Percentiles rank a stretch among this genome's conserved stretches.
phyloP scores from a whole-genome alignment of 2,329 filamentous ascomycete species.

The Curvularia lunata region DNA sequence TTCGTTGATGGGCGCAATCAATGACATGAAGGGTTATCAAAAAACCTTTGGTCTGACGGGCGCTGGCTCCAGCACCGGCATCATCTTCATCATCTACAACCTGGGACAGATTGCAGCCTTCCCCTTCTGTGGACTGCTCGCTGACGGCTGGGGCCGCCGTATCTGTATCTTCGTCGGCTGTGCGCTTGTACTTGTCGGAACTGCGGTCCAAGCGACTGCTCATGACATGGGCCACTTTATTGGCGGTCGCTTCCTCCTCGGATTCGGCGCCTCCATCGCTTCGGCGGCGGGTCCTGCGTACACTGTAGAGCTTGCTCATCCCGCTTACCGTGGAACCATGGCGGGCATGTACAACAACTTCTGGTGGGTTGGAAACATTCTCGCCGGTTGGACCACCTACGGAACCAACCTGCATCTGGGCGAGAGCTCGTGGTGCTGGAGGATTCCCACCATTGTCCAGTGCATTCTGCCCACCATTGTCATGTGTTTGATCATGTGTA shows the following conservation, averaged over 20 bases:
- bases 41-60: conserved; percentile 57
- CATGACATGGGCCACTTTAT: conserved; percentile 60
- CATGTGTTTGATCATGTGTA: conserved; percentile 54
- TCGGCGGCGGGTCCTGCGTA: conserved; percentile 65
- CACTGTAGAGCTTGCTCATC: conserved; percentile 66
- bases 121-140: conserved; percentile 52
- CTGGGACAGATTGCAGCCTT: conserved; percentile 60
- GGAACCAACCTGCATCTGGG: conserved; percentile 46
- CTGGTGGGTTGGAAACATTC: conserved; percentile 58
- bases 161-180: conserved; percentile 64
- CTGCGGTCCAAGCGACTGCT: conserved; percentile 59
- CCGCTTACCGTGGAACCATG: conserved; percentile 65
- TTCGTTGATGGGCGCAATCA: conserved; percentile 57
- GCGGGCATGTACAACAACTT: conserved; percentile 62
- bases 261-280: conserved; percentile 61
- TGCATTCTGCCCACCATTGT: conserved; percentile 49
- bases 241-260: conserved; percentile 51
- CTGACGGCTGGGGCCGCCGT: conserved; percentile 57
- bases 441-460: conserved; percentile 48
- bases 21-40: conserved; percentile 61
- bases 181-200: conserved; percentile 59
- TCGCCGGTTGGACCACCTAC: conserved; percentile 61
- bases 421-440: conserved; percentile 60
- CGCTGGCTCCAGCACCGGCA: conserved; percentile 57
- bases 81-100: conserved; percentile 56